These are phyloP conservation scores for Spironucleus salmonicida DNA, from an alignment of 208 protist species.

Conservation along the genomic window DNA sequence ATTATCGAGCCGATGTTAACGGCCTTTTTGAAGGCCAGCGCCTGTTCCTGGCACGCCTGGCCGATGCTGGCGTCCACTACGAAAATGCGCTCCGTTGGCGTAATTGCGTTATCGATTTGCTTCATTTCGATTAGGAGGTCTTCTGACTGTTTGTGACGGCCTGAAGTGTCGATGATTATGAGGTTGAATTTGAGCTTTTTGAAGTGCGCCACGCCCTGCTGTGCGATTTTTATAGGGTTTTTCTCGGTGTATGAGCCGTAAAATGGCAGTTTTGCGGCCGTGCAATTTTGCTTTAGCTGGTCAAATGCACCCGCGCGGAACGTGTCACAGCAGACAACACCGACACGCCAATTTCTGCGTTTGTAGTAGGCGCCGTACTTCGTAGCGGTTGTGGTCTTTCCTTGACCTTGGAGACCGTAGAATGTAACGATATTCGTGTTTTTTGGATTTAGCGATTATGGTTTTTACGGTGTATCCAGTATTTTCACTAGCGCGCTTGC, in stretches of 20 bases:
- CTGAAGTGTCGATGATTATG: slow-evolving; percentile 48
- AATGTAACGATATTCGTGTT: slow-evolving; percentile 41
- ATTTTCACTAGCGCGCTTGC: too few species aligned
- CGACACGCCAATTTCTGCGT: slow-evolving; percentile 30
- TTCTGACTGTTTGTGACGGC: slow-evolving; percentile 41
- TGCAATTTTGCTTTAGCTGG: slow-evolving; percentile 42
- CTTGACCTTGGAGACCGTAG: slow-evolving; percentile 44
- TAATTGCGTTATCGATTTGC: slow-evolving; percentile 21
- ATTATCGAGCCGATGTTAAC: slow-evolving; percentile 40
- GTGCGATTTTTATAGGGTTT: slow-evolving; percentile 41
- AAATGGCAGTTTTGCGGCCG: slow-evolving; percentile 31
- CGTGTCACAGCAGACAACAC: slow-evolving; percentile 46
- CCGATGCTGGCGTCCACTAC: slow-evolving; percentile 44
- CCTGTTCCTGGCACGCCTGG: slow-evolving; percentile 35
- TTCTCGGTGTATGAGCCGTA: slow-evolving; percentile 38
- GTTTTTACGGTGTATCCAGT: too few species aligned
- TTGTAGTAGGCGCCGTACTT: slow-evolving; percentile 44
- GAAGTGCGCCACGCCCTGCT: slow-evolving; percentile 34
- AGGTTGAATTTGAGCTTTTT: slow-evolving; percentile 34
- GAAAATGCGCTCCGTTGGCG: slow-evolving; percentile 40
- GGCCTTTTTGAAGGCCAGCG: slow-evolving; percentile 34
- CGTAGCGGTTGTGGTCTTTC: slow-evolving; percentile 45
- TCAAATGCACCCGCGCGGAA: slow-evolving; percentile 46
- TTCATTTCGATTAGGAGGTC: slow-evolving; percentile 44
- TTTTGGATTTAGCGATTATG: slow-evolving; percentile 28